Conservation (phyloP, 495 filamentous ascomycete species). For the Tuber melanosporum region DNA sequence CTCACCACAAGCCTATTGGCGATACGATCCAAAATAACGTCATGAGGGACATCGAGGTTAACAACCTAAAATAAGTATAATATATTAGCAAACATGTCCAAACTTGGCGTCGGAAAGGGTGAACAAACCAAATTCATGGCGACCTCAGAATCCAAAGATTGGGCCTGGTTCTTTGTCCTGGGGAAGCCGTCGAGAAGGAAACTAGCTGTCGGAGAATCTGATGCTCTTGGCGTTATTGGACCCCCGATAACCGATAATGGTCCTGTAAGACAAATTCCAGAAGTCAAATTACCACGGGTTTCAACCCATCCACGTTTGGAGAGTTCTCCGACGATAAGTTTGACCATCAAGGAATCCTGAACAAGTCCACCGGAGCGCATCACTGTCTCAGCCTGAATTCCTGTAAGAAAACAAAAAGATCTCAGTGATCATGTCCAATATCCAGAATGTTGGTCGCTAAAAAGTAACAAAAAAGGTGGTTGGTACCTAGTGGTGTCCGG, state of each 20-base stretch:
- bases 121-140: conserved; percentile 87
- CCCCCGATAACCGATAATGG: conserved; percentile 30
- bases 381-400: conserved; percentile 77
- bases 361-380: conserved; percentile 82
- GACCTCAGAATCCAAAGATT: conserved; percentile 66
- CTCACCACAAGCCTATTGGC: conserved; percentile 71
- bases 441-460: not conserved
- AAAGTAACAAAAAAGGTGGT: not conserved
- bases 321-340: conserved; percentile 83
- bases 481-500: conserved; percentile 71
- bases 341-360: conserved; percentile 81
- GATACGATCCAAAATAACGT: conserved; percentile 82
- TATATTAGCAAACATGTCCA: conserved; percentile 8
- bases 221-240: conserved; percentile 39
- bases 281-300: conserved; percentile 39
- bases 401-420: conserved; percentile 44
- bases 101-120: conserved; percentile 39
- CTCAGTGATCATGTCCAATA: conserved; percentile 13
- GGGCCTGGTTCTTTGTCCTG: conserved; percentile 73
- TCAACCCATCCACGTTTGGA: conserved; percentile 74
- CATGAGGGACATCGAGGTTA: conserved; percentile 48
- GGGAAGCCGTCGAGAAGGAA: conserved; percentile 97
- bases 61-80: conserved; percentile 28
- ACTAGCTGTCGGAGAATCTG: conserved; percentile 67
- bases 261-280: conserved; percentile 41